phyloP scores from a whole-genome alignment of 306 rosid genomes.

The Arachis stenosperma region DNA sequence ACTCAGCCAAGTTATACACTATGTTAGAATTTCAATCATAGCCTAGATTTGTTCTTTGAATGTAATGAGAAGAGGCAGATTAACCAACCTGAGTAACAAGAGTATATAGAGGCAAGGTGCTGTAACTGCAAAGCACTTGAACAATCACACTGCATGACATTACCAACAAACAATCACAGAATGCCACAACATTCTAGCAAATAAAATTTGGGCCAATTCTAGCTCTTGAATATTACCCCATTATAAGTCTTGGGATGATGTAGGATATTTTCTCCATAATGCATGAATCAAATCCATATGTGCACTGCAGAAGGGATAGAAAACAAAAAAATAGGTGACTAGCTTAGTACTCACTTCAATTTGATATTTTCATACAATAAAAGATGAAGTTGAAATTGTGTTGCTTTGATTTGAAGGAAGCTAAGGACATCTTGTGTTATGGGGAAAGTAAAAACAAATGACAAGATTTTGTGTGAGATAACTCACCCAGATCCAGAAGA shows the following conservation, averaged over 20 bases:
- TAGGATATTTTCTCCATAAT: constrained; percentile 73
- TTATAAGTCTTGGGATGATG: constrained; percentile 72
- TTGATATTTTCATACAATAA: not conserved
- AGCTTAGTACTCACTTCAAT: not conserved
- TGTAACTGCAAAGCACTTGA: constrained; percentile 94
- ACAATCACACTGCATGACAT: constrained; percentile 65
- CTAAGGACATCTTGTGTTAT: too few relatives aligned
- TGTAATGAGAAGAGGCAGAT: constrained; percentile 23
- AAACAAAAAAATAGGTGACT: not conserved
- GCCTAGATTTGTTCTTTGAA: constrained; percentile 7
- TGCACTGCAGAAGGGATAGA: constrained; percentile 53
- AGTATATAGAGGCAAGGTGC: constrained; percentile 80
- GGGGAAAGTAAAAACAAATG: too few relatives aligned
- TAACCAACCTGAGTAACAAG: constrained; percentile 76
- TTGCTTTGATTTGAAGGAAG: constrained; percentile 26
- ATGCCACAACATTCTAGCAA: not conserved
- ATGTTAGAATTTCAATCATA: constrained; percentile 21
- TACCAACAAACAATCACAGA: constrained; percentile 20
- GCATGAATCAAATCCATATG: constrained; percentile 85
- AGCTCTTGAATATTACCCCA: constrained; percentile 62
- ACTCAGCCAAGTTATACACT: not conserved
- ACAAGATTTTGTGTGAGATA: not conserved
- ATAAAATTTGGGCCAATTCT: not conserved
- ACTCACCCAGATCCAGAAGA: constrained; percentile 92
- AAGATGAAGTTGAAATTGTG: not conserved